These are phyloP conservation scores for Millerago galiae DNA, from an alignment of 805 yeast species.

Conservation along the genomic window DNA sequence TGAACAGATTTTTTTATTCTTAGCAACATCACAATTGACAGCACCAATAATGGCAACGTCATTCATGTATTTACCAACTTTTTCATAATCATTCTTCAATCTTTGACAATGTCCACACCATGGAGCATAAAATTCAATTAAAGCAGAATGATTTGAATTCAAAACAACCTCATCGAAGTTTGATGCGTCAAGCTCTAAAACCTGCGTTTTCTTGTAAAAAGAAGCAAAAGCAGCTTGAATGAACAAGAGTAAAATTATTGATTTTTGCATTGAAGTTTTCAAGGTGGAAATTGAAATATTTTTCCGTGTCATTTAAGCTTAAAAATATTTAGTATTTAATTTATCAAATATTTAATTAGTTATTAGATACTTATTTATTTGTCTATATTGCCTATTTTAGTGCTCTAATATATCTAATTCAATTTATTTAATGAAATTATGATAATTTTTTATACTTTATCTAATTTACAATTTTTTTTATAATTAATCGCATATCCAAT, in stretches of 20 bases:
- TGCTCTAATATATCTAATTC: too few species aligned
- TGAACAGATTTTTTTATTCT: slow-evolving; percentile 65
- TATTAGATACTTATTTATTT: too few species aligned
- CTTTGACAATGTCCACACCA: slow-evolving; percentile 96
- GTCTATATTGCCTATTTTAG: too few species aligned
- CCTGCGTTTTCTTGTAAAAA: slow-evolving; percentile 23
- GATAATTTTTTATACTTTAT: too few species aligned
- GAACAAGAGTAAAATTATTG: not conserved
- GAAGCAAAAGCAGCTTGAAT: not conserved
- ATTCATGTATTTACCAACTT: slow-evolving; percentile 54
- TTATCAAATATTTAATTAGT: too few species aligned
- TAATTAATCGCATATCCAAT: too few species aligned
- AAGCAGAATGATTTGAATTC: slow-evolving; percentile 66
- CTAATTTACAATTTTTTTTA: too few species aligned
- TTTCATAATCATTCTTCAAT: slow-evolving; percentile 55
- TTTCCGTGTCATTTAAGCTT: too few species aligned
- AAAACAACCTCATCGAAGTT: slow-evolving; percentile 64
- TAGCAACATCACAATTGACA: slow-evolving; percentile 74
- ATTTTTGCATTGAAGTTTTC: not conserved
- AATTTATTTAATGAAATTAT: too few species aligned
- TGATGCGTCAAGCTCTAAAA: slow-evolving; percentile 48
- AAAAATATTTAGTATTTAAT: too few species aligned
- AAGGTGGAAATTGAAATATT: too few species aligned
- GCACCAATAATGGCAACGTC: slow-evolving; percentile 65
- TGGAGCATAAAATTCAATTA: slow-evolving; percentile 91